phyloP scores from a whole-genome alignment of 2,329 filamentous ascomycete genomes.

The Colletotrichum viniferum region DNA sequence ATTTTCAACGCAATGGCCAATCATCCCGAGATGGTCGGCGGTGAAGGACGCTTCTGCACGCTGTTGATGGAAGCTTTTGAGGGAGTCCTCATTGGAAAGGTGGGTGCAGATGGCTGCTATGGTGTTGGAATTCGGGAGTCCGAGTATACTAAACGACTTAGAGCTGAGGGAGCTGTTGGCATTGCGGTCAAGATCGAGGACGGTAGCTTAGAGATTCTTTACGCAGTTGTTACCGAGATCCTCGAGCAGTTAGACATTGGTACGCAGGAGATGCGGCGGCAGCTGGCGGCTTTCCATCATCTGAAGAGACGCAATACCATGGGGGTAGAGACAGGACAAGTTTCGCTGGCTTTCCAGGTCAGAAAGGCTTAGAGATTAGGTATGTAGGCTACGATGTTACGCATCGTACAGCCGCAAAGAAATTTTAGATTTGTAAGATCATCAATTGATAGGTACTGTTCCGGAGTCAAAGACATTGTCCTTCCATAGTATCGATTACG shows the following conservation, averaged over 20 bases:
- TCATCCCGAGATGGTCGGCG: constrained; percentile 48
- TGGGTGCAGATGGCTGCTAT: constrained; percentile 55
- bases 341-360: constrained; percentile 18
- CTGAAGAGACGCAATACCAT: constrained; percentile 40
- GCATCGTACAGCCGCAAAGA: too few relatives aligned
- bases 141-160: constrained; percentile 37
- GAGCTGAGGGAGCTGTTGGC: constrained; percentile 40
- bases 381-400: neutral
- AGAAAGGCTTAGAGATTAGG: neutral
- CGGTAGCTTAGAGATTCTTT: constrained; percentile 46
- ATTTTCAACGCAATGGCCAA: constrained; percentile 47
- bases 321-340: constrained; percentile 37
- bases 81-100: constrained; percentile 46
- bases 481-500: too few relatives aligned
- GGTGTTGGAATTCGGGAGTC: constrained; percentile 45
- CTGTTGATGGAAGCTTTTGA: constrained; percentile 43
- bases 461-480: fast-evolving
- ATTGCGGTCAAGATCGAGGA: constrained; percentile 55
- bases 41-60: constrained; percentile 51
- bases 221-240: constrained; percentile 47
- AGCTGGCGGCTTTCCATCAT: constrained; percentile 36
- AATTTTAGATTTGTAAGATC: neutral
- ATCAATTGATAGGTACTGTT: neutral
- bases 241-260: constrained; percentile 47
- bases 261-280: constrained; percentile 28